Evolutionary conservation across 148 eudicot species (phyloP), one percentile per base, ranked within the genome.

Genomic region (Diospyros kaki): DNA sequence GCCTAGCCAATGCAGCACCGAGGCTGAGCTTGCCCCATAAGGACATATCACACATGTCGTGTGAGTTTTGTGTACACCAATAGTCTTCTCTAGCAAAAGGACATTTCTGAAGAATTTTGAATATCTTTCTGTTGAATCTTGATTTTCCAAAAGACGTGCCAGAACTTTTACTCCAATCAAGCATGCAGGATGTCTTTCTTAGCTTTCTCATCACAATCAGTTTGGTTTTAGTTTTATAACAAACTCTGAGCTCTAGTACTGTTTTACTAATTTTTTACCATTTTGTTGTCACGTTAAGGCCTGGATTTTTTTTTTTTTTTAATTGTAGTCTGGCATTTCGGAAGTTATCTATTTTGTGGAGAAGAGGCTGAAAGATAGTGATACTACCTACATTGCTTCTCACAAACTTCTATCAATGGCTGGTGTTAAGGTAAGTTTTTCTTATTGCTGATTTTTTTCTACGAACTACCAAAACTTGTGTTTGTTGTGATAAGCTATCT

Each of bases 341-440:
- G 97, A 91, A 81, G 93, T 94, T 58, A 88, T 93, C 2, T 89
- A 89, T 82, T 90, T 86, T 78, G 93, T 94, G 78, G 98, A 94
- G 85, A 94, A 94, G 83, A 86, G 88, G 77, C 70, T 90, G 79
- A 86, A 83, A 42, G 86, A 86, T 79, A 78, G 93, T 13, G 90
- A 91, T 76, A 60, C 75, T 71, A 80, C 87, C 46, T 94, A 91
- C 70, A 73, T 81, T 81, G 98, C 97, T 76, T 91, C 98, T 66
- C 91, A 91, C 78, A 94, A 91, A 76, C 90, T 94, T 79, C 82
- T 94, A 1, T 82, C 91, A 13, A 75, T 91, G 93, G 93, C 97
- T 8, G 86, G 87, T 48, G 73, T 88, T 54, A 94, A 91, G 80
- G 97, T 84, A 84, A 84, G 88, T 41, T 18, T 60, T 64, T 61